Base-by-base conservation (phyloP, 73 alveolate species). In the Paramecium sonneborni region DNA sequence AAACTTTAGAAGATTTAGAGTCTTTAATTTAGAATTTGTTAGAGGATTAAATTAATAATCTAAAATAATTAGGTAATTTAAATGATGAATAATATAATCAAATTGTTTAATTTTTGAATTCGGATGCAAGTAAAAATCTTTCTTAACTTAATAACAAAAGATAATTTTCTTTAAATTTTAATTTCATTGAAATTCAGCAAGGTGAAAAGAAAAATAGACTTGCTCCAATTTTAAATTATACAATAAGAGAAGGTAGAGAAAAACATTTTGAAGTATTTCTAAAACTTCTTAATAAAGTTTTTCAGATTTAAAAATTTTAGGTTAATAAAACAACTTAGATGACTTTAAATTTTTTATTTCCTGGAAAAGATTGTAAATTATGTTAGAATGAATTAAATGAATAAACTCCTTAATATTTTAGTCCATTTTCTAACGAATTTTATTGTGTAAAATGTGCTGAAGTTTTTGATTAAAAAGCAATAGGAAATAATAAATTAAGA, bases 361-460 rank as follows among this genome's bases (percentile, higher is more conserved):
- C 84, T 62, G 84, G 84, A 1, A 62, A 62, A 12, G 39, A 20
- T 12, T 62, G 84, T 26, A 62, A 62, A 26, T 62, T 62, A 62
- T 62, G 84, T 62, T 32, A 62, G 11, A 62, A 26, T 62, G 84
- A 26, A 30, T 26, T 62, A 62, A 62, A 62, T 62, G 44, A 32
- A 0, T 10, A 62, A 26, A 30, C 44, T 30, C 84, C 39, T 30
- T 12, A 62, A 62, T 62, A 62, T 62, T 62, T 23, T 12, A 30
- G 84, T 32, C 84, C 84, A 62, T 62, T 62, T 62, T 12, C 48
- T 0, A 46, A 62, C 24, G 84, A 7, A 12, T 62, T 62, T 62
- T 62, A 62, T 62, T 62, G 84, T 62, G 84, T 62, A 1, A 62
- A 62, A 12, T 62, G 84, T 26, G 84, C 84, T 2, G 84, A 62